These are phyloP conservation scores for Oryza punctata DNA, from an alignment of 176 grass and related monocot species.

Conservation along the genomic window DNA sequence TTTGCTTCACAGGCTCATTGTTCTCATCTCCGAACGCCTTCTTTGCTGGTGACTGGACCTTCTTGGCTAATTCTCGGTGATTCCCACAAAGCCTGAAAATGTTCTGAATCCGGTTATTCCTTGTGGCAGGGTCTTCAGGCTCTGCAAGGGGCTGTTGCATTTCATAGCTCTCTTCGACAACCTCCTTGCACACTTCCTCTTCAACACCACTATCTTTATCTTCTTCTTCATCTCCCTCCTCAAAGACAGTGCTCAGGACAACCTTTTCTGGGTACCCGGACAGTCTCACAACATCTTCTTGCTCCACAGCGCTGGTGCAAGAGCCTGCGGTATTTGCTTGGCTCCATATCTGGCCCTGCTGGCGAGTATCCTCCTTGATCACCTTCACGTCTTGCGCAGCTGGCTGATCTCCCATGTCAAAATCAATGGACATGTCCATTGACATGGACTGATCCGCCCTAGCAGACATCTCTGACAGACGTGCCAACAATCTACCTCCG, in stretches of 20 bases:
- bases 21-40: conserved; percentile 14
- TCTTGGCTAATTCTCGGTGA: conserved; percentile 59
- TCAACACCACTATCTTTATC: conserved; percentile 38
- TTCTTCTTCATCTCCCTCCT: conserved; percentile 69
- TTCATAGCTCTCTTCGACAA: conserved; percentile 62
- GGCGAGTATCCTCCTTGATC: conserved; percentile 64
- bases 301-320: conserved; percentile 24
- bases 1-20: conserved; percentile 13
- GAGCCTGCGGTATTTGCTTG: neutral
- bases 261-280: conserved; percentile 65
- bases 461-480: conserved; percentile 55
- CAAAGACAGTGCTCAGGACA: conserved; percentile 70
- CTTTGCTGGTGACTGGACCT: conserved; percentile 26
- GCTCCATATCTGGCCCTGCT: conserved; percentile 41
- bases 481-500: conserved; percentile 53
- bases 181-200: conserved; percentile 80
- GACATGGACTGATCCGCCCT: conserved; percentile 61
- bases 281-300: conserved; percentile 46
- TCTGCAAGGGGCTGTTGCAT: conserved; percentile 29
- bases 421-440: conserved; percentile 90
- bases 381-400: conserved; percentile 63
- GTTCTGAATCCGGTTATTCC: conserved; percentile 72
- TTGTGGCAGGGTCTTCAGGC: conserved; percentile 44
- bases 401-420: conserved; percentile 75
- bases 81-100: conserved; percentile 93